These are phyloP conservation scores for Austroboletus niveus DNA, from an alignment of 1,284 basidiomycete genomes.

Conservation along the genomic window DNA sequence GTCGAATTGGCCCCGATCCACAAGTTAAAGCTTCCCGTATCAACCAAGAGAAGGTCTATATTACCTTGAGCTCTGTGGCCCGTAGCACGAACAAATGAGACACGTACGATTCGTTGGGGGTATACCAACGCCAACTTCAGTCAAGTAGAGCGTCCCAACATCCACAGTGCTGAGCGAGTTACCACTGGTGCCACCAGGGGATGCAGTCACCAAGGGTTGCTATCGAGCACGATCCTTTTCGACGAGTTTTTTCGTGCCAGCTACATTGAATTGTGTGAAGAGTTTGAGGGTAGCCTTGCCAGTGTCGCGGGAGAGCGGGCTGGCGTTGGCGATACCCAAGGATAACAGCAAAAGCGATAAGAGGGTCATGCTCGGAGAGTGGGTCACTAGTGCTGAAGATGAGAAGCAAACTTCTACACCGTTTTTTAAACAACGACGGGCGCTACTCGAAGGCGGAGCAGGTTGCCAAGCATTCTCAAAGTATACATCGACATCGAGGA, in stretches of 20 bases:
- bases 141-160: not conserved
- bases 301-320: conserved; percentile 4
- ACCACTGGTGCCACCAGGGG: conserved; percentile 1
- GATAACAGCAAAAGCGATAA: conserved; percentile 3
- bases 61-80: not conserved
- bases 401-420: too few relatives aligned
- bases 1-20: conserved; percentile 37
- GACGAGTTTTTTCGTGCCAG: conserved; percentile 14
- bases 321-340: conserved; percentile 2
- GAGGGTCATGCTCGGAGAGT: not conserved
- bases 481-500: too few relatives aligned
- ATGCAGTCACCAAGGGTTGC: conserved; percentile 2
- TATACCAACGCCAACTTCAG: conserved; percentile 41
- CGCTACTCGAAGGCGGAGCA: too few relatives aligned
- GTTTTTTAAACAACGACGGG: too few relatives aligned
- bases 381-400: not conserved
- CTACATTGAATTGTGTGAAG: conserved; percentile 4
- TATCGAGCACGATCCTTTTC: conserved; percentile 22
- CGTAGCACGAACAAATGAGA: not conserved
- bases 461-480: too few relatives aligned
- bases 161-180: conserved; percentile 10
- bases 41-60: conserved; percentile 25
- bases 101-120: conserved; percentile 45
- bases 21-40: conserved; percentile 38
- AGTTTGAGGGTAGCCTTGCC: conserved; percentile 16